Conservation (phyloP, 2,329 filamentous ascomycete genomes). For the Aspergillus quadrilineatus region DNA sequence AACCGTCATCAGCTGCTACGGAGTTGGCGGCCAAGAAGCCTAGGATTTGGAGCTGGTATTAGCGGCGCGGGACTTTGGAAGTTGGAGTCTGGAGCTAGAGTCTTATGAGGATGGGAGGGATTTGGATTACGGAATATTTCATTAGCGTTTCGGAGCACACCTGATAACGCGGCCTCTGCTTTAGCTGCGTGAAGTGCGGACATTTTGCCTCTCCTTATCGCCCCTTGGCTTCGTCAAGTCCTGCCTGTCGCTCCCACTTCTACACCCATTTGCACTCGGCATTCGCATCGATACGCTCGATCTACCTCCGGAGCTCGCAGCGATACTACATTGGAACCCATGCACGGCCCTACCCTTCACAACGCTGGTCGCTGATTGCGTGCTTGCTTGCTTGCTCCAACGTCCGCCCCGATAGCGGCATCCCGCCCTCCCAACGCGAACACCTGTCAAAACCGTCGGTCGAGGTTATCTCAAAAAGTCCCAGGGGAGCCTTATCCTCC, state of each 20-base stretch:
- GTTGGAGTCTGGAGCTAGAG: neutral
- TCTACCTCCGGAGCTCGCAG: neutral
- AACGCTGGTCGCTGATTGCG: constrained; percentile 5
- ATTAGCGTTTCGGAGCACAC: neutral
- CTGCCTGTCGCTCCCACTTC: constrained; percentile 1
- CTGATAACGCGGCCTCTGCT: neutral
- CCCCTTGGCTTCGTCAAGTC: neutral
- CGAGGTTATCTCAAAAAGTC: neutral
- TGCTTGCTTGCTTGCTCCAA: neutral
- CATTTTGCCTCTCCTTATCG: constrained; percentile 10
- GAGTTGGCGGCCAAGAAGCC: neutral
- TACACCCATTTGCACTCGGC: neutral
- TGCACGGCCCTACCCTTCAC: neutral
- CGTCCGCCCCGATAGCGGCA: neutral
- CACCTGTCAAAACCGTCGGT: neutral
- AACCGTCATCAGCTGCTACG: neutral
- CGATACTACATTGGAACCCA: neutral
- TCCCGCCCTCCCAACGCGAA: constrained; percentile 1
- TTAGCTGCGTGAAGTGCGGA: neutral
- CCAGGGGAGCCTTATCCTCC: neutral
- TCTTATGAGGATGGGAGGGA: neutral
- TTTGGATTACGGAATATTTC: neutral
- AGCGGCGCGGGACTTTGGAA: too few species aligned
- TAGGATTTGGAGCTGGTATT: too few species aligned
- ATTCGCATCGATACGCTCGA: neutral